Evolutionary conservation across 768 basidiomycete genomes (phyloP).

Genomic region (Tulasnella sp.): DNA sequence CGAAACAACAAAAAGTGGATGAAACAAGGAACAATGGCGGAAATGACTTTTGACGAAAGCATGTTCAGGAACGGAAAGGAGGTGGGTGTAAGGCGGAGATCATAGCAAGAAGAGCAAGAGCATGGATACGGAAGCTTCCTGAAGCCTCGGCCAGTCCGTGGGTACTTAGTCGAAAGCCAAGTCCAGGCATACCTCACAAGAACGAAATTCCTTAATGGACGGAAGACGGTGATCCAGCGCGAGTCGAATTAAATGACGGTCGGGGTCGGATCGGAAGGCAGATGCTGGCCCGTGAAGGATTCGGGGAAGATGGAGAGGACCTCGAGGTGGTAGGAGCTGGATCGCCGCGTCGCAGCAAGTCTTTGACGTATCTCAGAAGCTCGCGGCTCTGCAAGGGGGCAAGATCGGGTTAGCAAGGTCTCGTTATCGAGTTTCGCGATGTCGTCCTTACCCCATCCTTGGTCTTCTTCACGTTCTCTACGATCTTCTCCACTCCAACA

Average conservation of each 20-base stretch:
- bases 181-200: neutral
- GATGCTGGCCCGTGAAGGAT: neutral
- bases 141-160: neutral
- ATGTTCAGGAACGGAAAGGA: neutral
- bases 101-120: neutral
- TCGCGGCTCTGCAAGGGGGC: constrained; percentile 45
- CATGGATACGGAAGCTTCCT: neutral
- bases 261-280: neutral
- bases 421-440: neutral
- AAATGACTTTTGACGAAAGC: neutral
- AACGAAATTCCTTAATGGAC: neutral
- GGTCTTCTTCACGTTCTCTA: constrained; percentile 58
- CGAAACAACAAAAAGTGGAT: neutral
- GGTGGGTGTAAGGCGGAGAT: neutral
- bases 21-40: neutral
- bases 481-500: constrained; percentile 54
- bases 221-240: neutral
- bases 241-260: neutral
- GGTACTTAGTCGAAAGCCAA: neutral
- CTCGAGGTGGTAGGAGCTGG: neutral
- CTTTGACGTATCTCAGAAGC: constrained; percentile 57
- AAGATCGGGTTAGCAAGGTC: neutral
- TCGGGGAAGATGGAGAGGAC: neutral
- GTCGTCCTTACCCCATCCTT: constrained; percentile 42
- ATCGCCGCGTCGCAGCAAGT: constrained; percentile 11